These are phyloP conservation scores for Hibiscus mutabilis DNA, from an alignment of 345 rosid genomes.

Conservation along the genomic window DNA sequence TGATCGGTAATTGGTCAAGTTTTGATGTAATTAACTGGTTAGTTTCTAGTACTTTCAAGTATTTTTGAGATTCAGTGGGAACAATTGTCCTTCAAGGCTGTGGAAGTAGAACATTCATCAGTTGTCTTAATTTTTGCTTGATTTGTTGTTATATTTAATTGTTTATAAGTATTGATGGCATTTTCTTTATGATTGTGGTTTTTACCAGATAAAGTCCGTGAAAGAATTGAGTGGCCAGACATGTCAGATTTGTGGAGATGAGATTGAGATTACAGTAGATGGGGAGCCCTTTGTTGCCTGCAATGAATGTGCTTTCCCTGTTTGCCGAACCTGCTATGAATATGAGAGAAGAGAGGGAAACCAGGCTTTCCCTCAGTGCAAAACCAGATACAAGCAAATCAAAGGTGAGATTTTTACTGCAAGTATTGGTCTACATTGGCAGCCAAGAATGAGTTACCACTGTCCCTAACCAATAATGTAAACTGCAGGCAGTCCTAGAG, in stretches of 20 bases:
- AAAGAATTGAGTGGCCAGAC: too few relatives aligned
- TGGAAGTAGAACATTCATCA: not conserved
- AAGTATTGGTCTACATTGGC: not conserved
- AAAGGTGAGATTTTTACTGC: not conserved
- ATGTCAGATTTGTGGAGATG: conserved; percentile 51
- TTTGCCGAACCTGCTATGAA: too few relatives aligned
- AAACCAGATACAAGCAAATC: too few relatives aligned
- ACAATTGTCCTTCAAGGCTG: not conserved
- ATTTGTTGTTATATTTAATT: not conserved
- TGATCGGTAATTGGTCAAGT: not conserved
- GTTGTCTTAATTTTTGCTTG: not conserved
- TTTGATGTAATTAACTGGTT: not conserved
- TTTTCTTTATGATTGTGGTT: conserved; percentile 1
- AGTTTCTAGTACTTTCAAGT: not conserved
- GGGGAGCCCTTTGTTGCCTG: conserved; percentile 78
- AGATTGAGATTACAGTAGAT: conserved; percentile 61
- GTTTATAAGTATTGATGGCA: conserved; percentile 14
- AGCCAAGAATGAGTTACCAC: not conserved
- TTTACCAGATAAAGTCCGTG: conserved; percentile 67
- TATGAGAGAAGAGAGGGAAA: too few relatives aligned
- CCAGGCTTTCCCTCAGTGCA: too few relatives aligned
- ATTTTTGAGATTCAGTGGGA: not conserved
- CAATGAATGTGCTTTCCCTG: too few relatives aligned
- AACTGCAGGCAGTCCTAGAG: conserved; percentile 37
- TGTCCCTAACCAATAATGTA: conserved; percentile 8